Percentiles rank a stretch among this genome's conserved stretches.
Evolutionary conservation across 148 eudicot species (phyloP).

Genomic region (Camellia granthamiana): DNA sequence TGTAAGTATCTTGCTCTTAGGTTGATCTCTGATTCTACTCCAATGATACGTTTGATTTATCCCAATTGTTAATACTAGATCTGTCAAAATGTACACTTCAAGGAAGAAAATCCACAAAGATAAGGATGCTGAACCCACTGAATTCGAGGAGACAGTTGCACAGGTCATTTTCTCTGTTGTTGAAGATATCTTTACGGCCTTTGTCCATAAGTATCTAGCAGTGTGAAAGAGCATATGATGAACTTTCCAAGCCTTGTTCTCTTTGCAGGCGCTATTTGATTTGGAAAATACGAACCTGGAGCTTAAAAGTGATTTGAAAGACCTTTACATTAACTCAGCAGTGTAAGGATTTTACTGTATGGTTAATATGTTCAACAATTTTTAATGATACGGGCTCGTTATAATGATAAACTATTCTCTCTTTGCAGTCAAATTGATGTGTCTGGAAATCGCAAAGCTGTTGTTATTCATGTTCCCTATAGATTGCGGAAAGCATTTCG

Average conservation of each 20-base stretch:
- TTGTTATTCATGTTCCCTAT: slow-evolving; percentile 73
- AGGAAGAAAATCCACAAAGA: slow-evolving; percentile 61
- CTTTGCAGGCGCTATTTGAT: slow-evolving; percentile 67
- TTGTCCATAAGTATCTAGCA: background rate
- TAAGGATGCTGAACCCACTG: slow-evolving; percentile 60
- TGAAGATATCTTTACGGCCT: background rate
- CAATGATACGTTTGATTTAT: background rate
- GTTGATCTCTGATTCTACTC: background rate
- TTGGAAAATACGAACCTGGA: slow-evolving; percentile 68
- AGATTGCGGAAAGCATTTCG: slow-evolving; percentile 82
- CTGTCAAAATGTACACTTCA: slow-evolving; percentile 55
- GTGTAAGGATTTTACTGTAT: slow-evolving; percentile 36
- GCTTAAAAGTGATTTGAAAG: slow-evolving; percentile 72
- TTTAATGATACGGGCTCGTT: background rate
- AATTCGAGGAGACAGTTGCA: slow-evolving; percentile 66
- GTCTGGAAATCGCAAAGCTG: slow-evolving; percentile 70
- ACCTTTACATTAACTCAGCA: slow-evolving; percentile 76
- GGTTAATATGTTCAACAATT: background rate
- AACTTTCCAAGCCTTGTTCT: background rate
- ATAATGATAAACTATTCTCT: background rate
- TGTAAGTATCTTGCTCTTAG: background rate
- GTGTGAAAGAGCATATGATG: background rate
- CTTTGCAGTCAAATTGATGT: slow-evolving; percentile 69
- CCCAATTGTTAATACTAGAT: slow-evolving; percentile 5
- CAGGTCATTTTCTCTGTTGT: slow-evolving; percentile 39